phyloP scores from a whole-genome alignment of 1,284 basidiomycete species.

The Coniferiporia weirii region DNA sequence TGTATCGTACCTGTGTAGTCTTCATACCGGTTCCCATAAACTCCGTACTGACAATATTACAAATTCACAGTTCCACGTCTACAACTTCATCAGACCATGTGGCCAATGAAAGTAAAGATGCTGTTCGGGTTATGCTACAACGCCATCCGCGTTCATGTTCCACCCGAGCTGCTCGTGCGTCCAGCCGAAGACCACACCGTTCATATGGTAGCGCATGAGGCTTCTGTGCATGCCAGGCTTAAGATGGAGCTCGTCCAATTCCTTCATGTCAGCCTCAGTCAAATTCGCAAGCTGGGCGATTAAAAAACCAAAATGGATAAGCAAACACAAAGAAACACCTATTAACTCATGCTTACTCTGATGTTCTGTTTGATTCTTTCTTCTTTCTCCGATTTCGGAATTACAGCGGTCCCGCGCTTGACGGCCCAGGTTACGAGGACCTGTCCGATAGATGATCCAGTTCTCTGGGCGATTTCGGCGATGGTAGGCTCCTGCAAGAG shows the following conservation, averaged over 20 bases:
- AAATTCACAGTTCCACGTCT: background rate
- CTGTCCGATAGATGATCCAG: conserved; percentile 36
- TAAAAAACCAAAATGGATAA: no score
- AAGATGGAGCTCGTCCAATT: conserved; percentile 36
- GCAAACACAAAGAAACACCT: background rate
- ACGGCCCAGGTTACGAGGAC: conserved; percentile 39
- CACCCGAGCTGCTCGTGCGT: conserved; percentile 46
- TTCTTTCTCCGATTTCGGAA: conserved; percentile 37
- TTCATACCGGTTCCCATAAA: background rate
- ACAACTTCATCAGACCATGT: no score
- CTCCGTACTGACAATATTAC: background rate
- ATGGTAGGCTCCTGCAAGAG: conserved; percentile 25
- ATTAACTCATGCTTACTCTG: conserved; percentile 20
- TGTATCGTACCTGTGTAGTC: conserved; percentile 8
- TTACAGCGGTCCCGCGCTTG: conserved; percentile 30
- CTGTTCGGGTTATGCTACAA: conserved; percentile 26
- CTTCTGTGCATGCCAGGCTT: conserved; percentile 43
- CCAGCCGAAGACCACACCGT: conserved; percentile 42
- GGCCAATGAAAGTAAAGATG: no score
- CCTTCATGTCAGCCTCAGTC: conserved; percentile 26
- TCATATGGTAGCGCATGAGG: conserved; percentile 31
- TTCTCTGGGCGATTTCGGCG: conserved; percentile 35
- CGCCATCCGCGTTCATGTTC: conserved; percentile 38
- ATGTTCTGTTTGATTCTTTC: conserved; percentile 39
- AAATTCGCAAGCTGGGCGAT: conserved; percentile 27